Evolutionary conservation across 768 basidiomycete genomes (phyloP).

Genomic region (Boletus eberwhitei): DNA sequence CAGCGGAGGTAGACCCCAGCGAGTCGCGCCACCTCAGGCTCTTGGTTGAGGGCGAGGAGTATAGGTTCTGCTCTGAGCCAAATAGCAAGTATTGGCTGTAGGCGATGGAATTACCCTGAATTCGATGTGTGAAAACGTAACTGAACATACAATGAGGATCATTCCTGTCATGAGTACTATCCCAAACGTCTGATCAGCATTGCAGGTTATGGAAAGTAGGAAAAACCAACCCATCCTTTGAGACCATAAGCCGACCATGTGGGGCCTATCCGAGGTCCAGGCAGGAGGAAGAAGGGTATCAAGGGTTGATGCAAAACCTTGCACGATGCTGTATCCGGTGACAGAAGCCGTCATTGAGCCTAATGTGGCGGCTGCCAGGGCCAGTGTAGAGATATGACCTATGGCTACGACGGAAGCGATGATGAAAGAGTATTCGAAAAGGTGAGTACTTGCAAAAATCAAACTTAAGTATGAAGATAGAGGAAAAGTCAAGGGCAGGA

Average conservation of each 20-base stretch:
- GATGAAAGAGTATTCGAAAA: constrained; percentile 84
- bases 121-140: not conserved
- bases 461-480: not conserved
- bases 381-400: constrained; percentile 86
- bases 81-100: constrained; percentile 53
- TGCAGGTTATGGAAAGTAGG: not conserved
- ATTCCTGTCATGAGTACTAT: constrained; percentile 61
- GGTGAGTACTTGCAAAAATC: constrained; percentile 51
- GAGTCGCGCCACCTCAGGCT: constrained; percentile 76
- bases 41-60: constrained; percentile 72
- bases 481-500: constrained; percentile 4
- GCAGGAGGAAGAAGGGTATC: constrained; percentile 94
- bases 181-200: constrained; percentile 6
- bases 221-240: constrained; percentile 74
- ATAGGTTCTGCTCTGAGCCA: constrained; percentile 86
- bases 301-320: constrained; percentile 79
- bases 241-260: constrained; percentile 85
- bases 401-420: constrained; percentile 82
- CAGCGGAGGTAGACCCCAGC: constrained; percentile 77
- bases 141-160: constrained; percentile 53
- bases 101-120: not conserved
- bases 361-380: constrained; percentile 79
- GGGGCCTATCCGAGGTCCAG: constrained; percentile 85
- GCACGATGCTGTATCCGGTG: constrained; percentile 58
- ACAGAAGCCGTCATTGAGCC: constrained; percentile 73